Base-by-base conservation (phyloP, 345 rosid genomes). In the Erysimum cheiranthoides region DNA sequence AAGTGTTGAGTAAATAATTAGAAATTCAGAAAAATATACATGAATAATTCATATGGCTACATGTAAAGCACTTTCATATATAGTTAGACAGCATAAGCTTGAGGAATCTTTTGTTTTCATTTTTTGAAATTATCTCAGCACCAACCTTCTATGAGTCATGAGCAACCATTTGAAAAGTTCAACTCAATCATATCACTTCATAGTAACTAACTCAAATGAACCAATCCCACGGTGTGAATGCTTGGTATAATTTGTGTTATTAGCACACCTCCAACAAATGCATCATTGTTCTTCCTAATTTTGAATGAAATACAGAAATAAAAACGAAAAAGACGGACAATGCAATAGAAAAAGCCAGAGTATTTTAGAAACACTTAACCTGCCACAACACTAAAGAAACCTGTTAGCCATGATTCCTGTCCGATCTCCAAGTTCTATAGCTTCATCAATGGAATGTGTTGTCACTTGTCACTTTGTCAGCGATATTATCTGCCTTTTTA, bases 381-480 rank as follows among this genome's bases (percentile, higher is more conserved):
- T 94, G 84, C 98, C 98, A 73, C 97, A 94, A 80, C 98, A 94
- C 86, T 86, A 90, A 74, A 94, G 78, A 77, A 91, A 92, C 54
- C 98, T 97, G 73, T 92, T 87, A 78, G 96, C 98, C 98, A 94
- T 90, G 71, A 94, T 94, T 75, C 93, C 98, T 80, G 92, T 92
- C 78, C 95, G 93, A 81, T 92, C 98, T 73, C 98, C 98, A 16
- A 94, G 85, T 77, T 90, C 98, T 69, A 90, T 97, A 60, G 98
- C 98, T 84, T 94, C 98, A 80, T 94, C 98, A 97, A 94, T 94
- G n/a, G 97, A 94, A 80, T 94, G 98, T 13, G 98, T 94, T 61
- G 97, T 21, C 25, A 21, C 25, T 21, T 21, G 25, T 21, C 25
- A 21, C 25, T 21, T 21, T 21, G 25, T 94, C 68, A 94, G 86